A percentile compares a stretch with the other conserved stretches of the same genome.
phyloP scores from a whole-genome alignment of 352 stramenopile genomes.

The Thalassiosira hispida region DNA sequence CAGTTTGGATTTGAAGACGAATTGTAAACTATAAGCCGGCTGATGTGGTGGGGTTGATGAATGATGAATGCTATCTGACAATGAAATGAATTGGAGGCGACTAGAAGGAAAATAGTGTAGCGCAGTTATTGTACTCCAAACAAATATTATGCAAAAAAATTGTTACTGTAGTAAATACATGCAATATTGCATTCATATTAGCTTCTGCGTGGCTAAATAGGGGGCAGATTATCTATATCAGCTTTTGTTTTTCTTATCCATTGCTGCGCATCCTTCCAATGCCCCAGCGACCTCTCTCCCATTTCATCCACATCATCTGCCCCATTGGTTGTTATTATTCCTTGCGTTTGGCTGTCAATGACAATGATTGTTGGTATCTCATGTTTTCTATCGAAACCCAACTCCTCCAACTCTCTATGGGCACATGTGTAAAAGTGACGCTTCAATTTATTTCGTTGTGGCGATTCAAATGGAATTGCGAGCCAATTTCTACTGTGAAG shows the following conservation, averaged over 20 bases:
- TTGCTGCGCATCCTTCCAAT: conserved; percentile 52
- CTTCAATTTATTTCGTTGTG: conserved; percentile 63
- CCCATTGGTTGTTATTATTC: conserved; percentile 65
- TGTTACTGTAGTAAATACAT: too few species aligned
- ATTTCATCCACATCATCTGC: conserved; percentile 62
- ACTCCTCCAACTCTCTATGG: conserved; percentile 53
- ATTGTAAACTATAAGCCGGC: conserved; percentile 1
- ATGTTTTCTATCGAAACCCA: conserved; percentile 67
- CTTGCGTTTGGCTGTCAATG: conserved; percentile 61
- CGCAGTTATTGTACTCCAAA: too few species aligned
- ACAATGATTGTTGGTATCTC: conserved; percentile 78
- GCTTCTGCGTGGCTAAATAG: too few species aligned
- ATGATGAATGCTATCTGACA: not conserved
- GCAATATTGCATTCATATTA: too few species aligned
- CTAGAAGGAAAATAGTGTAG: too few species aligned
- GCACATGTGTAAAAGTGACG: conserved; percentile 69
- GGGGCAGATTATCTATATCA: too few species aligned
- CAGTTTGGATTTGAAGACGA: conserved; percentile 12
- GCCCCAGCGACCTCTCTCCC: conserved; percentile 27
- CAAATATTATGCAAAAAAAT: too few species aligned
- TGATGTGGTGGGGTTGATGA: conserved; percentile 13
- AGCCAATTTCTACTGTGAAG: conserved; percentile 58
- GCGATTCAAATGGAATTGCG: conserved; percentile 60
- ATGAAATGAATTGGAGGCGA: not conserved
- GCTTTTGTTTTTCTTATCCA: conserved; percentile 20